Evolutionary conservation across 2,329 filamentous ascomycete species (phyloP).

Genomic region (Bipolaris cookei): DNA sequence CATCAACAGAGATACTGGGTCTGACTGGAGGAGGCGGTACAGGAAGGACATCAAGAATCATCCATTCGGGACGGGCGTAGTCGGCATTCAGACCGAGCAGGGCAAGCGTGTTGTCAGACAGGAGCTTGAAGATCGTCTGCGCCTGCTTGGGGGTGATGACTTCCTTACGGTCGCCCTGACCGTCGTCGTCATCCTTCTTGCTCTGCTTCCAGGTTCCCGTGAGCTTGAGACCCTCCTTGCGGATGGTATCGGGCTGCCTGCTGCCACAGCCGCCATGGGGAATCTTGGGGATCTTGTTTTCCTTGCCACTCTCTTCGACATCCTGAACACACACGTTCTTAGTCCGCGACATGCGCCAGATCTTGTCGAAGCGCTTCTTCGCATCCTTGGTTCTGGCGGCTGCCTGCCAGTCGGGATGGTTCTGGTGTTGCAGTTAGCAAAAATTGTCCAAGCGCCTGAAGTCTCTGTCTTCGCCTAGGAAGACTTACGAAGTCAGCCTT

Average conservation of each 20-base stretch:
- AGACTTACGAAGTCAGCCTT: conserved; percentile 97
- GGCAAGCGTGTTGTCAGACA: conserved; percentile 78
- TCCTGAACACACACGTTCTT: conserved; percentile 86
- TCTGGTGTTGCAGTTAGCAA: conserved; percentile 65
- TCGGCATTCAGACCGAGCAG: conserved; percentile 93
- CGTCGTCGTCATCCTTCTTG: conserved; percentile 76
- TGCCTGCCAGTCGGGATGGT: conserved; percentile 80
- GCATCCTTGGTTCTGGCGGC: conserved; percentile 87
- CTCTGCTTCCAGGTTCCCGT: conserved; percentile 74
- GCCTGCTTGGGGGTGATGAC: conserved; percentile 83
- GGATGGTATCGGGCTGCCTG: conserved; percentile 77
- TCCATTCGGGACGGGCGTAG: conserved; percentile 97
- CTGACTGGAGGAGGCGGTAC: conserved; percentile 95
- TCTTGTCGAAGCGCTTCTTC: conserved; percentile 89
- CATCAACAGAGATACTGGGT: conserved; percentile 96
- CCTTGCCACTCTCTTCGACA: conserved; percentile 62
- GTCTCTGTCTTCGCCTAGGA: conserved; percentile 61
- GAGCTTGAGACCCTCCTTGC: conserved; percentile 84
- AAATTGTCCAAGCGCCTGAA: conserved; percentile 53
- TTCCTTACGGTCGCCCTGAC: conserved; percentile 73
- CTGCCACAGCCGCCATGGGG: conserved; percentile 93
- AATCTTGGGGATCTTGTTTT: conserved; percentile 54
- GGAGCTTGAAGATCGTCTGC: conserved; percentile 83
- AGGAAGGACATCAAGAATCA: conserved; percentile 92
- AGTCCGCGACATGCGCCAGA: conserved; percentile 91